Evolutionary conservation across 352 stramenopile species (phyloP).

Genomic region (Globisporangium barbulae): DNA sequence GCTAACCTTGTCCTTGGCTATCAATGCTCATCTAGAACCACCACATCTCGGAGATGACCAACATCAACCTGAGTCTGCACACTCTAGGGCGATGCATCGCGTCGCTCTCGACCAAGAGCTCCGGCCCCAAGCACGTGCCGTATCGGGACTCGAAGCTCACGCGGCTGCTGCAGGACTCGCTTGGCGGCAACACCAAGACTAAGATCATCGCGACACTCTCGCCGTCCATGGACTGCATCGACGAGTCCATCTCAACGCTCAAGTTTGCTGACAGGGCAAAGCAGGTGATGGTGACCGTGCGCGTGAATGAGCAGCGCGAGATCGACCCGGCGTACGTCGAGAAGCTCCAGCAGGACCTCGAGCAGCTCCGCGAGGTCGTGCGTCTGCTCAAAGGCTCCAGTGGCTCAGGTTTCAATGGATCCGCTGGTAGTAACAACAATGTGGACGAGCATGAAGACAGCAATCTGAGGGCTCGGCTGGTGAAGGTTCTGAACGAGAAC

Average conservation of each 20-base stretch:
- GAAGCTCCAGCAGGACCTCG: constrained; percentile 84
- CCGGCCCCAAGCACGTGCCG: constrained; percentile 63
- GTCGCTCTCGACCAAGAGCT: constrained; percentile 54
- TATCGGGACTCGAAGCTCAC: constrained; percentile 95
- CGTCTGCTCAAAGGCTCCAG: constrained; percentile 30
- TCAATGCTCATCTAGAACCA: constrained; percentile 29
- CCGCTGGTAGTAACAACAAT: constrained; percentile 17
- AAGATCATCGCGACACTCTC: constrained; percentile 91
- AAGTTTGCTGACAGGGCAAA: constrained; percentile 93
- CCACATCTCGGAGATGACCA: constrained; percentile 92
- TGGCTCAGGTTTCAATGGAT: neutral
- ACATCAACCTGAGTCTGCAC: constrained; percentile 93
- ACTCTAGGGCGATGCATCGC: constrained; percentile 89
- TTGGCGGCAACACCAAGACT: constrained; percentile 88
- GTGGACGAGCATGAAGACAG: constrained; percentile 23
- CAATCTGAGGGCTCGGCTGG: constrained; percentile 34
- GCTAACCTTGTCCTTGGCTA: neutral
- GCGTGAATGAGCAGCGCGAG: constrained; percentile 80
- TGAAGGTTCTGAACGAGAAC: constrained; percentile 64
- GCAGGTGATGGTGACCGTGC: constrained; percentile 86
- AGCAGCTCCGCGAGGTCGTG: constrained; percentile 66
- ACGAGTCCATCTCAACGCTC: constrained; percentile 93
- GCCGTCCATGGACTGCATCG: constrained; percentile 76
- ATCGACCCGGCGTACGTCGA: constrained; percentile 88
- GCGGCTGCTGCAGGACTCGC: constrained; percentile 85